Evolutionary conservation across 2,329 filamentous ascomycete species (phyloP), one percentile per base, ranked within the genome.

Genomic region (Cucurbitaria berberidis): DNA sequence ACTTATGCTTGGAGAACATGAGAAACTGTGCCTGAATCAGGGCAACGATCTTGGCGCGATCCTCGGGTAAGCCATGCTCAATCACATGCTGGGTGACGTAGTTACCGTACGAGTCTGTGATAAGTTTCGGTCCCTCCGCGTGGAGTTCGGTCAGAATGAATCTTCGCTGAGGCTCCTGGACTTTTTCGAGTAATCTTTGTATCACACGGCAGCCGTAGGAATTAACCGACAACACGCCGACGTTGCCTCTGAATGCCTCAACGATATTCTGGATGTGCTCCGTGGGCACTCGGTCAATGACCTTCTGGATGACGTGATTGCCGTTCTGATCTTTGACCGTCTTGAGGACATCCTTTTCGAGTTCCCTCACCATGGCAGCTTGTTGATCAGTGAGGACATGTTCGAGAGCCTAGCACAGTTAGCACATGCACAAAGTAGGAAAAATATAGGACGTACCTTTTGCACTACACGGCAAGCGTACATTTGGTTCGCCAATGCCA

Each of bases 401-500:
- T 66, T 97, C 91, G 22, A 99, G 81, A 8, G 93, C 93, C 89
- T 92, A 57, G 16, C 19, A 47, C 58, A 40, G 57, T 71, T 73
- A 68, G 57, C 49, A 38, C 38, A 44, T 32, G 22, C 13, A 18
- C 11, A 15, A 43, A 39, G 16, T 5, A 49, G 32, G n/a, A 19
- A 15, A 24, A 19, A 19, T 34, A n/a, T 15, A 43, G 26, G 10
- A 42, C 63, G 53, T 68, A 91, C 89, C 84, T 96, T 97, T 75
- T 99, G 95, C 0, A 99, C 93, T 9, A 98, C 95, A 48, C 95
- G 86, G 71, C 95, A 99, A 10, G 90, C 93, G 72, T 98, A 98
- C 82, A 93, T 91, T 73, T 97, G 90, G 55, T 86, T 80, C 0
- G 93, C 96, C 45, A 99, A 78, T 27, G 87, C 84, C 40, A 90